Evolutionary conservation across 257 asterid species (phyloP).

Genomic region (Nicotiana undulata): DNA sequence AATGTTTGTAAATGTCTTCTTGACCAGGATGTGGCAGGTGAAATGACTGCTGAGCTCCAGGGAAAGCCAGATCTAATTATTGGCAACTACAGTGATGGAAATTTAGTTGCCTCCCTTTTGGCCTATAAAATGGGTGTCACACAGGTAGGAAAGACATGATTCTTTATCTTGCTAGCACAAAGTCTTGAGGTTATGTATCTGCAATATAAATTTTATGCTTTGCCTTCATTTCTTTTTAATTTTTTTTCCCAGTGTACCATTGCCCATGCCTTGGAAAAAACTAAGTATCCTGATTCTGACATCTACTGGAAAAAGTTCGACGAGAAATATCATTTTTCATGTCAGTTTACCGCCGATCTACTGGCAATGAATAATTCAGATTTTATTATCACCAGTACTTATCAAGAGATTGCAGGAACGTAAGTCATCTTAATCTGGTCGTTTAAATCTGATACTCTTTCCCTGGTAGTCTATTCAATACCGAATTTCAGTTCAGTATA

Average conservation of each 20-base stretch:
- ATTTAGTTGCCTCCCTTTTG: conserved; percentile 88
- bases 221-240: neutral
- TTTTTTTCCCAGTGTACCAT: conserved; percentile 68
- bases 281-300: conserved; percentile 98
- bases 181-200: conserved; percentile 1
- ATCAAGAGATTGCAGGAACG: conserved; percentile 99
- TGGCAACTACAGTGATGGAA: conserved; percentile 98
- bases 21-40: conserved; percentile 66
- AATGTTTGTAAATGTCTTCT: neutral
- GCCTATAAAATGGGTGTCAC: conserved; percentile 88
- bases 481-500: neutral
- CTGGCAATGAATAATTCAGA: conserved; percentile 94
- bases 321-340: conserved; percentile 90
- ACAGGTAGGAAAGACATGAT: conserved; percentile 41
- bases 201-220: neutral
- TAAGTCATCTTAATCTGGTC: conserved; percentile 25
- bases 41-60: conserved; percentile 92
- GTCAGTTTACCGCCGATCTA: conserved; percentile 96
- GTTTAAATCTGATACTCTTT: neutral
- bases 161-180: neutral
- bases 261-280: conserved; percentile 98
- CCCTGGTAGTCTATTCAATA: neutral
- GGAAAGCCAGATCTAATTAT: conserved; percentile 76
- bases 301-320: conserved; percentile 82
- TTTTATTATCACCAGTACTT: conserved; percentile 92